Base-by-base conservation (phyloP, 2,329 filamentous ascomycete genomes). In the Trichoderma atrobrunneum region DNA sequence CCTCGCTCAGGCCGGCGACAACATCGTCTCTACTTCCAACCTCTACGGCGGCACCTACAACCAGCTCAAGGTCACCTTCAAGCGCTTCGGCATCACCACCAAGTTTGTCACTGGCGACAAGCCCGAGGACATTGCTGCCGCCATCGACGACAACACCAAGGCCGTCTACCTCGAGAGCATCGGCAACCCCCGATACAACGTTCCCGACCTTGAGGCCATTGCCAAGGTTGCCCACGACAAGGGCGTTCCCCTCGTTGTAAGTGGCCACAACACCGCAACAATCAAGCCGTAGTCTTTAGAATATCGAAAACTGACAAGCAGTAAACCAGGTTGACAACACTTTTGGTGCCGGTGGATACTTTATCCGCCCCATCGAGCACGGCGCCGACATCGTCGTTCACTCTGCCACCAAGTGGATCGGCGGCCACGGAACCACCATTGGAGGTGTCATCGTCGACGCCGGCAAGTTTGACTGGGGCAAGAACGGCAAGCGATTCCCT, bases 31-130 rank as follows among this genome's bases (percentile, higher is more conserved):
- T 14, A 97, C 95, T 7, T 91, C 91, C 65, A 97, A 97, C 83
- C 86, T 98, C 72, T 97, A 98, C 83, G 95, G 95, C 75, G 95
- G 95, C 80, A 98, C 95, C 18, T 98, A 97, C 86, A 98, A 98
- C 84, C 95, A 98, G 85, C 90, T 98, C 84, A 98, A 98, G 85
- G 94, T 98, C 60, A 88, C 94, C 76, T 86, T 98, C 71, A 92
- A 94, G 7, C 90, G 95, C n/a, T 84, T 97, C 60, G 95, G 95
- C 74, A 94, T 98, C 79, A 86, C 86, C 56, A 96, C 94, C 79
- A 97, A 95, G 84, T 98, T 98, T 77, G 88, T 97, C 78, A 86
- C 90, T 70, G 93, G 93, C 59, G 94, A 97, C 82, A 90, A 90
- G 72, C 85, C 93, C 16, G 91, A 91, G 76, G 93, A 94, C 78